These are phyloP conservation scores for Corymbia maculata DNA, from an alignment of 345 rosid genomes.

Conservation along the genomic window DNA sequence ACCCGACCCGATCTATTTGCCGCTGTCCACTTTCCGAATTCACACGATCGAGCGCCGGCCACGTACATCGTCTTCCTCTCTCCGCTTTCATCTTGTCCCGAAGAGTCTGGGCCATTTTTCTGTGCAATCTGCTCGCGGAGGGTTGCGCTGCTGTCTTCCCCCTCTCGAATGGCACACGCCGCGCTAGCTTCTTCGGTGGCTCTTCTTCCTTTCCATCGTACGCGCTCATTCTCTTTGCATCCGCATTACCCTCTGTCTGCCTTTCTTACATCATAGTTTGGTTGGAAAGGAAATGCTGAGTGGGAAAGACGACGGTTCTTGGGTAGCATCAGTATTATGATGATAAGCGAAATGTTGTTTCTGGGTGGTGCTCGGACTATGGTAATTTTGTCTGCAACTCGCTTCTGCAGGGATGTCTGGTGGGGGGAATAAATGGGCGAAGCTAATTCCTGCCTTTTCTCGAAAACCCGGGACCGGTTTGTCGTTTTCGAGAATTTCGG, in stretches of 20 bases:
- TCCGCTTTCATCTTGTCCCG: not conserved
- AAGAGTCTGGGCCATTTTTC: not conserved
- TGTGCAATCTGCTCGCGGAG: not conserved
- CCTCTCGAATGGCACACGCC: constrained; percentile 14
- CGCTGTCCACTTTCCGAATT: not conserved
- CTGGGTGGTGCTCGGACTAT: not conserved
- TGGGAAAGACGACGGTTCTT: not conserved
- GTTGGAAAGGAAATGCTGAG: not conserved
- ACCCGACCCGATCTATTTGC: not conserved
- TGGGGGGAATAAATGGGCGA: constrained; percentile 9
- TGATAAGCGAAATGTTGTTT: not conserved
- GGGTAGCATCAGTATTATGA: not conserved
- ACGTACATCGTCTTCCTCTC: not conserved
- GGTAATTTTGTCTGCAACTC: not conserved
- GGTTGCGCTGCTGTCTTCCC: not conserved
- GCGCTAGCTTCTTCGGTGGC: constrained; percentile 14
- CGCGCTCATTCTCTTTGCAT: not conserved
- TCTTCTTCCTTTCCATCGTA: constrained; percentile 16
- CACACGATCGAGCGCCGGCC: not conserved
- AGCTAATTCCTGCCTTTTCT: constrained; percentile 1
- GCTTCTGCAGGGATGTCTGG: constrained; percentile 13
- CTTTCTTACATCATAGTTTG: not conserved
- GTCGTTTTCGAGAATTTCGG: not conserved
- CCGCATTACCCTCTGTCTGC: not conserved
- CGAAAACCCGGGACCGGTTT: not conserved